These are phyloP conservation scores for Exophiala mesophila DNA, from an alignment of 2,329 filamentous ascomycete species.

Conservation along the genomic window DNA sequence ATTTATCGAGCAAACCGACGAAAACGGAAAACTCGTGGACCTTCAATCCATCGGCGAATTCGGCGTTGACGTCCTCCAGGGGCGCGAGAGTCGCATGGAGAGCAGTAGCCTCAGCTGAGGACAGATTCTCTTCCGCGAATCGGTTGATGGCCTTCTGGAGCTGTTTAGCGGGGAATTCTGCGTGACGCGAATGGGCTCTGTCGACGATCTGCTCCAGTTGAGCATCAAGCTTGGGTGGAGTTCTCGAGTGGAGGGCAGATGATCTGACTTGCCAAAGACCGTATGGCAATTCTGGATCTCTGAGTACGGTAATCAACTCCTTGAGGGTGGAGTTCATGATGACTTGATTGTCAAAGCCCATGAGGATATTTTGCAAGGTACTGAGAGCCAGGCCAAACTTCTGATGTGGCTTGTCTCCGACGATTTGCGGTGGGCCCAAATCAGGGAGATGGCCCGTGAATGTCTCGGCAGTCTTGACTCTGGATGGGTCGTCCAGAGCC, in stretches of 20 bases:
- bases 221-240: conserved; percentile 87
- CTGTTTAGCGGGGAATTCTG: conserved; percentile 88
- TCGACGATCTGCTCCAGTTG: conserved; percentile 82
- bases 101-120: conserved; percentile 65
- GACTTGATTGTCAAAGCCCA: conserved; percentile 94
- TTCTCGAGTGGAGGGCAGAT: conserved; percentile 91
- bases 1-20: conserved; percentile 70
- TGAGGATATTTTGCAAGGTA: conserved; percentile 80
- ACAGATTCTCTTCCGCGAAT: conserved; percentile 83
- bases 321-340: conserved; percentile 86
- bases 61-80: conserved; percentile 68
- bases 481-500: conserved; percentile 87
- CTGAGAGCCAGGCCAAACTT: conserved; percentile 71
- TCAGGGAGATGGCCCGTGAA: conserved; percentile 88
- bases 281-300: conserved; percentile 85
- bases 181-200: conserved; percentile 67
- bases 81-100: conserved; percentile 70
- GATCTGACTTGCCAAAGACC: conserved; percentile 96
- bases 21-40: conserved; percentile 83
- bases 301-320: conserved; percentile 83
- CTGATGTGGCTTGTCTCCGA: conserved; percentile 89
- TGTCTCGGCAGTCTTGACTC: conserved; percentile 92
- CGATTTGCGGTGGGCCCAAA: conserved; percentile 77
- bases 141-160: conserved; percentile 77
- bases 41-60: conserved; percentile 84